Conservation (phyloP, 371 early-diverging fungal genomes). For the Zopfochytrium polystomum region DNA sequence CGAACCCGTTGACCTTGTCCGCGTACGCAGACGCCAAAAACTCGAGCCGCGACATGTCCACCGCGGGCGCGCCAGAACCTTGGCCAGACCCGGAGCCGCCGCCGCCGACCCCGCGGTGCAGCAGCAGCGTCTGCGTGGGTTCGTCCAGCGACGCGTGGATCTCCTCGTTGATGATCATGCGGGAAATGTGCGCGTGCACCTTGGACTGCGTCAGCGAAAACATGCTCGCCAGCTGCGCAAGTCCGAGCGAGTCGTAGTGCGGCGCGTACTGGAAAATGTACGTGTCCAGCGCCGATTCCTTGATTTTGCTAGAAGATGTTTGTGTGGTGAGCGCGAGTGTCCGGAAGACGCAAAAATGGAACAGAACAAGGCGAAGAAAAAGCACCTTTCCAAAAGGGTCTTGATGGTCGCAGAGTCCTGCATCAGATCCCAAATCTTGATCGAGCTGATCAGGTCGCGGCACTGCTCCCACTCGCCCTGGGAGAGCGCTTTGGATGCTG, state of each 20-base stretch:
- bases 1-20: conserved; percentile 82
- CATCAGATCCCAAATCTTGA: conserved; percentile 96
- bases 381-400: conserved; percentile 71
- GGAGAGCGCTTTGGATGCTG: conserved; percentile 87
- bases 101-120: too few relatives aligned
- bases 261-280: conserved; percentile 88
- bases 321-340: too few relatives aligned
- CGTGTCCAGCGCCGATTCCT: conserved; percentile 93
- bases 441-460: conserved; percentile 73
- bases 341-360: too few relatives aligned
- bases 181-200: conserved; percentile 76
- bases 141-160: conserved; percentile 50
- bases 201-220: conserved; percentile 70
- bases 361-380: conserved; percentile 3
- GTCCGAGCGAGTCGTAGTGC: conserved; percentile 81
- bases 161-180: conserved; percentile 92
- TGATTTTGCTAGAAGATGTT: conserved; percentile 64
- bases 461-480: conserved; percentile 91
- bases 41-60: conserved; percentile 81
- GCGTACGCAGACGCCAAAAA: conserved; percentile 78
- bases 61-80: conserved; percentile 67
- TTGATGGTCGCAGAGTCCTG: conserved; percentile 74
- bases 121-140: conserved; percentile 53
- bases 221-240: conserved; percentile 78
- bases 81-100: too few relatives aligned